Evolutionary conservation across 1,284 basidiomycete species (phyloP).

Genomic region (Agroathelia rolfsii): DNA sequence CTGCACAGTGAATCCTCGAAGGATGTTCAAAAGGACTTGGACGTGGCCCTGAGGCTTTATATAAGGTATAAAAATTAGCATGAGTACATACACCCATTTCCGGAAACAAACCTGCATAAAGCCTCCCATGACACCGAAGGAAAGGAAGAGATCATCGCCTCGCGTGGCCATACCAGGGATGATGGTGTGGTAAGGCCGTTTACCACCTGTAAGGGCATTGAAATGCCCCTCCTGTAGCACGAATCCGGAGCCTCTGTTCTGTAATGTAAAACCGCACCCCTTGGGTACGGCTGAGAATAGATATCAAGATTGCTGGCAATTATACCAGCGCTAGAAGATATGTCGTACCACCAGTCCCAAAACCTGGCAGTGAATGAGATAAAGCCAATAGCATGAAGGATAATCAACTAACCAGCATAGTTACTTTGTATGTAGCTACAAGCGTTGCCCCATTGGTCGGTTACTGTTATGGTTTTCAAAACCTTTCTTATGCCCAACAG

Average conservation of each 20-base stretch:
- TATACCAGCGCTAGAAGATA: constrained; percentile 1
- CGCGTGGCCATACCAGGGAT: constrained; percentile 86
- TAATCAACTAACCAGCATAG: constrained; percentile 52
- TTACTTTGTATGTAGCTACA: constrained; percentile 95
- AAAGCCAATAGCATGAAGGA: neutral
- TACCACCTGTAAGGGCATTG: constrained; percentile 73
- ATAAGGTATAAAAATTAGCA: constrained; percentile 1
- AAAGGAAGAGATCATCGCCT: constrained; percentile 77
- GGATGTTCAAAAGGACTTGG: constrained; percentile 86
- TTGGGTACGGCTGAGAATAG: constrained; percentile 63
- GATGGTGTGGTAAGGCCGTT: constrained; percentile 93
- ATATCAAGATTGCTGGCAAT: constrained; percentile 6
- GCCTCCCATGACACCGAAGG: constrained; percentile 90
- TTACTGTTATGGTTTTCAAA: constrained; percentile 32
- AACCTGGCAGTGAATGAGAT: constrained; percentile 32
- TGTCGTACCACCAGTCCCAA: constrained; percentile 61
- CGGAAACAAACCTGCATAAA: constrained; percentile 73
- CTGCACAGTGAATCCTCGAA: constrained; percentile 80
- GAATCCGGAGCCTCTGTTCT: constrained; percentile 88
- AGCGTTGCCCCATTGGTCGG: constrained; percentile 86
- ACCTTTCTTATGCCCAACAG: constrained; percentile 2
- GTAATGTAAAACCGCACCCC: constrained; percentile 91
- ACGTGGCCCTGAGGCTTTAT: constrained; percentile 80
- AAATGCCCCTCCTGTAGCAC: constrained; percentile 72
- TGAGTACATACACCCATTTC: neutral